Evolutionary conservation across 1,284 basidiomycete genomes (phyloP).

Genomic region (Trichosporon faecale): DNA sequence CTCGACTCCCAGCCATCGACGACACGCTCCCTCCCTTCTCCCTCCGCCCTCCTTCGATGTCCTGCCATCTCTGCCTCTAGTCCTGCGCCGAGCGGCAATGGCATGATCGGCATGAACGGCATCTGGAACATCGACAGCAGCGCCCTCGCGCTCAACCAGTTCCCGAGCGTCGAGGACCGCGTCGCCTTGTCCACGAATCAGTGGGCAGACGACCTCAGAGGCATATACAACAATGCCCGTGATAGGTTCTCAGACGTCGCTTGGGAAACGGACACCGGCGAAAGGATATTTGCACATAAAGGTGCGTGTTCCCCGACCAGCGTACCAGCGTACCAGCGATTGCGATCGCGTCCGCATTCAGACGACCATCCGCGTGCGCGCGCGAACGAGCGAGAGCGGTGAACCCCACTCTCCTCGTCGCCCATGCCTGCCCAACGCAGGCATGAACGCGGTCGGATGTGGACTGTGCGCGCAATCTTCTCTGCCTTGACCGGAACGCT

Average conservation of each 20-base stretch:
- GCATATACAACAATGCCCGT: conserved; percentile 72
- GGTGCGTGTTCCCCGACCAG: conserved; percentile 28
- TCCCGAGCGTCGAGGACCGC: conserved; percentile 33
- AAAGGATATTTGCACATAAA: conserved; percentile 51
- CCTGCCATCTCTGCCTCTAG: conserved; percentile 5
- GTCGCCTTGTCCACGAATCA: conserved; percentile 39
- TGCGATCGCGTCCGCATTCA: neutral
- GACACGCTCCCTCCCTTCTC: neutral
- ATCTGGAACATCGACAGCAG: conserved; percentile 11
- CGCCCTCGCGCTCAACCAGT: conserved; percentile 17
- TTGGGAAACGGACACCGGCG: conserved; percentile 68
- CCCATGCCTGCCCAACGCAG: neutral
- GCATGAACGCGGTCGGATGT: neutral
- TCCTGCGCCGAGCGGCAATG: conserved; percentile 10
- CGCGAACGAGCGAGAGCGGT: neutral
- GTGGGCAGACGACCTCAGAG: conserved; percentile 76
- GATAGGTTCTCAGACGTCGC: conserved; percentile 88
- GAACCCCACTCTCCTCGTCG: neutral
- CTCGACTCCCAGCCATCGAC: neutral
- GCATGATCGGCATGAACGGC: conserved; percentile 12
- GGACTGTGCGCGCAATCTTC: conserved; percentile 5
- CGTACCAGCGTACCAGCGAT: no score
- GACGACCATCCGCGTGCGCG: neutral
- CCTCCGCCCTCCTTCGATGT: conserved; percentile 4
- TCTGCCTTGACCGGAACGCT: neutral